Percentiles rank a stretch among this genome's conserved stretches.
Evolutionary conservation across 2,329 filamentous ascomycete genomes (phyloP).

Genomic region (Botrytis sinoallii): DNA sequence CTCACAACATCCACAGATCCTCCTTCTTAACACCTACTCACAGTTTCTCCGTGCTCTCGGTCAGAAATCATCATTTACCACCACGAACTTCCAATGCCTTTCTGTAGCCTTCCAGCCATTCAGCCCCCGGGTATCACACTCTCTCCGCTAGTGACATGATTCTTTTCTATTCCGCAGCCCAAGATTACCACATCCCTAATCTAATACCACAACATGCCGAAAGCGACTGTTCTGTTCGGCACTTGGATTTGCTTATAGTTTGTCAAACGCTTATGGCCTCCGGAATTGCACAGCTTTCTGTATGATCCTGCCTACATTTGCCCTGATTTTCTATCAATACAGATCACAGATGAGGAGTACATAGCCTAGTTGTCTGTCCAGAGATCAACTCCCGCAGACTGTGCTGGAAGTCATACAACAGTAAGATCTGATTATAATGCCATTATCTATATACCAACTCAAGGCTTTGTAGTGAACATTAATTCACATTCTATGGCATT

Average conservation of each 20-base stretch:
- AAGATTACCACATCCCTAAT: not conserved
- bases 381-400: not conserved
- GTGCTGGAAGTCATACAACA: not conserved
- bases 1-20: not conserved
- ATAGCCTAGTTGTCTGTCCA: not conserved
- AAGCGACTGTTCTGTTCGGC: not conserved
- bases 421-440: not conserved
- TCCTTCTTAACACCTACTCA: not conserved
- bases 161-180: not conserved
- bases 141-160: not conserved
- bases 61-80: not conserved
- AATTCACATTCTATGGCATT: not conserved
- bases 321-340: not conserved
- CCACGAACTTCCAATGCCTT: not conserved
- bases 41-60: not conserved
- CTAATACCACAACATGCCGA: not conserved
- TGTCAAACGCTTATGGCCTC: not conserved
- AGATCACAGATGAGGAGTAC: not conserved
- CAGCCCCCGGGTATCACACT: no score
- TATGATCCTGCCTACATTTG: not conserved
- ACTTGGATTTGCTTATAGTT: not conserved
- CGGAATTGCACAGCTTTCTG: not conserved
- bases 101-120: not conserved
- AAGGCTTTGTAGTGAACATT: not conserved
- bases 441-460: not conserved